Evolutionary conservation across 805 yeast species (phyloP).

Genomic region (Sungouiella blattae): DNA sequence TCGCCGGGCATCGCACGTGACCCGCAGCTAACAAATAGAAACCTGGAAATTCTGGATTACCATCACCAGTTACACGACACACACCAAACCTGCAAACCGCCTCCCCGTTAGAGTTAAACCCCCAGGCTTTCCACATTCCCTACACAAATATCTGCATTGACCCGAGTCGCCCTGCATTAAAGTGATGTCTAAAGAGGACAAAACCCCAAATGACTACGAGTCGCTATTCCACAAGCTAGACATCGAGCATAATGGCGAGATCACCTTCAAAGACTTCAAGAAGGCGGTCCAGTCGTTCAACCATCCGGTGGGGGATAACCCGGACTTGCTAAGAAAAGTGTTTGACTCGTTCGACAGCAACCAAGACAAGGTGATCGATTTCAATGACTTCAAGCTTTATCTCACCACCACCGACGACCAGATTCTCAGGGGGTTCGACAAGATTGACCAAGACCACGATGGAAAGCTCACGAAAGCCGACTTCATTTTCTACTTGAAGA

Average conservation of each 20-base stretch:
- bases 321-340: constrained; percentile 53
- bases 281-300: constrained; percentile 43
- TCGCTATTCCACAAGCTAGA: constrained; percentile 35
- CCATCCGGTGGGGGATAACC: constrained; percentile 64
- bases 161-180: neutral
- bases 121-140: neutral
- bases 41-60: constrained; percentile 2
- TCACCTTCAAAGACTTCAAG: constrained; percentile 47
- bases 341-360: constrained; percentile 59
- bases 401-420: constrained; percentile 66
- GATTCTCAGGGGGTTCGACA: constrained; percentile 63
- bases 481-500: constrained; percentile 58
- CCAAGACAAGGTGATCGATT: constrained; percentile 55
- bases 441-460: constrained; percentile 68
- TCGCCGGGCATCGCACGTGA: constrained; percentile 5
- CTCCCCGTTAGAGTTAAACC: neutral
- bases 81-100: too few relatives aligned
- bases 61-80: too few relatives aligned
- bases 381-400: constrained; percentile 63
- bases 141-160: neutral
- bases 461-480: constrained; percentile 67
- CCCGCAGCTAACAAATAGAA: constrained; percentile 3
- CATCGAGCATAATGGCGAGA: constrained; percentile 42
- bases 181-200: constrained; percentile 4
- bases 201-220: constrained; percentile 26